These are phyloP conservation scores for Aspergillus carlsbadensis DNA, from an alignment of 495 filamentous ascomycete species.

Conservation along the genomic window DNA sequence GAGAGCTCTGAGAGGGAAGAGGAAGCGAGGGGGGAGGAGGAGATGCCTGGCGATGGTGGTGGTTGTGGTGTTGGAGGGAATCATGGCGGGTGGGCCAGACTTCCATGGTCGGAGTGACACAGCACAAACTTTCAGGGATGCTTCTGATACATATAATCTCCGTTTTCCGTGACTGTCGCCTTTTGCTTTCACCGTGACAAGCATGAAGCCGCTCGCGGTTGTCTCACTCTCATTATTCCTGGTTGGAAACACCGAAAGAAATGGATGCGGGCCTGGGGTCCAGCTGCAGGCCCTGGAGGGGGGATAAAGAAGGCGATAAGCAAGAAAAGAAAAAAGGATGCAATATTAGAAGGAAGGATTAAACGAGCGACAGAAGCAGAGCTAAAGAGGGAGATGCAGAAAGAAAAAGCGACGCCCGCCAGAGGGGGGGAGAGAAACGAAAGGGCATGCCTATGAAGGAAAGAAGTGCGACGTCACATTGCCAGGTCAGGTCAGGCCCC, in stretches of 20 bases:
- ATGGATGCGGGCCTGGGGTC: background rate
- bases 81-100: background rate
- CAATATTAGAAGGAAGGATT: too few species aligned
- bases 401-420: conserved; percentile 1
- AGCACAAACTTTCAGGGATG: conserved; percentile 2
- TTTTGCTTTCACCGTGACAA: background rate
- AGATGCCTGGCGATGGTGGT: background rate
- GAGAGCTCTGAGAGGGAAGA: conserved; percentile 7
- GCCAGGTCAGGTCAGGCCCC: conserved; percentile 2
- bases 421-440: background rate
- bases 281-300: background rate
- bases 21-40: conserved; percentile 4
- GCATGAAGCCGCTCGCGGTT: background rate
- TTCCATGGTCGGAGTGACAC: conserved; percentile 11
- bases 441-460: background rate
- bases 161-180: background rate
- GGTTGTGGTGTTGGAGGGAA: background rate
- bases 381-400: background rate
- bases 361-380: background rate
- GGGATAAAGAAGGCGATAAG: too few species aligned
- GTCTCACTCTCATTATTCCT: background rate
- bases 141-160: conserved; percentile 8
- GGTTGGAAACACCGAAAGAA: background rate
- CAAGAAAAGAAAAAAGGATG: too few species aligned
- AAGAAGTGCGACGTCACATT: conserved; percentile 17